Evolutionary conservation across 352 stramenopile species (phyloP), one percentile per base, ranked within the genome.

Genomic region (Elongisporangium anandrum): DNA sequence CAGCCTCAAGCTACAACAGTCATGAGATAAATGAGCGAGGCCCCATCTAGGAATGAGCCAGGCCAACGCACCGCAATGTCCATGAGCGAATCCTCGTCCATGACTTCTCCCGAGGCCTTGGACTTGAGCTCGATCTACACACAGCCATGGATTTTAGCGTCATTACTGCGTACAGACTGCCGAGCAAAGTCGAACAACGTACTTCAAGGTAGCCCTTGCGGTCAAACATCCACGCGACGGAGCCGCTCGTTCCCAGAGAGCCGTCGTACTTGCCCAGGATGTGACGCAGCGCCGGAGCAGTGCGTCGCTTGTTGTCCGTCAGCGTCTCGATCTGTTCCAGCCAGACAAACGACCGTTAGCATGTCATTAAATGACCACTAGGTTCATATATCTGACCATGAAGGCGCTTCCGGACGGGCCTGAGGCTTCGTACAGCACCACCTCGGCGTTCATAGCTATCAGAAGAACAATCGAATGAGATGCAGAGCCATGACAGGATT

Each of bases 211-310:
- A 94, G 12, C 85, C 85, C 65, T 94, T 94, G 68, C 69, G 80
- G 59, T 92, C 80, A 55, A 91, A 94, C 81, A 91, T 92, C 85
- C 85, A 94, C 7, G 82, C 77, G 13, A 94, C 84, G 8, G 84
- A 92, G 41, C 84, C 81, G 54, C 71, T 93, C n/a, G 79, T 90
- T 24, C 81, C 84, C 21, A 94, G 60, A 50, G 72, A 68, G 49
- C 85, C 81, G 45, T 70, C 72, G 64, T 85, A 68, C 57, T 94
- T 92, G 73, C 78, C 75, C 54, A 92, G 52, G 47, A 91, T 84
- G 61, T 91, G 78, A 34, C 81, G 85, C 50, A 94, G 63, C n/a
- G 82, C 81, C 19, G 85, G 85, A 34, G 85, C 85, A n/a, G 84
- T 92, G 45, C 85, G 77, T 26, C 79, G 80, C 54, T 90, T 89